phyloP scores from a whole-genome alignment of 192 early-diverging fungal genomes.

The Pilobolus umbonatus region DNA sequence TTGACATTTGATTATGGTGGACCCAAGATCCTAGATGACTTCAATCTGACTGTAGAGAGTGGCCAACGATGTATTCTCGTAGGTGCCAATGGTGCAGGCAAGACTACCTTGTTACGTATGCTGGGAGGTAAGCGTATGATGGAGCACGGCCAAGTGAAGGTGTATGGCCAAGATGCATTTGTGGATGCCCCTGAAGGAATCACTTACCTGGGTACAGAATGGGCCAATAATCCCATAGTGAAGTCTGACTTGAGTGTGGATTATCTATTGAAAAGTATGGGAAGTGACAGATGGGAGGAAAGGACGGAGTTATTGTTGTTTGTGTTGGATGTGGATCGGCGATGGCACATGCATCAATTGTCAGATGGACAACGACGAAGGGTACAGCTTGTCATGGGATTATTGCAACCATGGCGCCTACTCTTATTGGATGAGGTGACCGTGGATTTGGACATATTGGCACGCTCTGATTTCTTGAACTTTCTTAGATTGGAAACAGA shows the following conservation, averaged over 20 bases:
- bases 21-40: conserved; percentile 47
- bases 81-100: conserved; percentile 71
- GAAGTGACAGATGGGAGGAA: conserved; percentile 56
- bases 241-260: conserved; percentile 63
- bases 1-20: conserved; percentile 60
- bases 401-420: conserved; percentile 63
- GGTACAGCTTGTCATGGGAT: conserved; percentile 73
- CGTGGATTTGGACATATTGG: conserved; percentile 75
- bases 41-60: conserved; percentile 44
- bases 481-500: conserved; percentile 67
- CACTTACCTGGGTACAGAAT: conserved; percentile 79
- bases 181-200: conserved; percentile 56
- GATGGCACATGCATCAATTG: conserved; percentile 65
- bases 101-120: conserved; percentile 64
- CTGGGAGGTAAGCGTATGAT: conserved; percentile 68
- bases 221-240: conserved; percentile 71
- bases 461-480: conserved; percentile 59
- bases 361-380: conserved; percentile 60
- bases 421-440: conserved; percentile 78
- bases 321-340: conserved; percentile 63
- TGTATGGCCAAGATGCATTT: conserved; percentile 64
- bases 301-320: conserved; percentile 54
- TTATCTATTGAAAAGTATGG: conserved; percentile 58
- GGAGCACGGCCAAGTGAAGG: conserved; percentile 43
- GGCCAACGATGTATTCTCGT: conserved; percentile 66